Percentiles rank a stretch among this genome's conserved stretches.
These are phyloP conservation scores for Floccularia luteovirens DNA, from an alignment of 768 basidiomycete species.

Conservation along the genomic window DNA sequence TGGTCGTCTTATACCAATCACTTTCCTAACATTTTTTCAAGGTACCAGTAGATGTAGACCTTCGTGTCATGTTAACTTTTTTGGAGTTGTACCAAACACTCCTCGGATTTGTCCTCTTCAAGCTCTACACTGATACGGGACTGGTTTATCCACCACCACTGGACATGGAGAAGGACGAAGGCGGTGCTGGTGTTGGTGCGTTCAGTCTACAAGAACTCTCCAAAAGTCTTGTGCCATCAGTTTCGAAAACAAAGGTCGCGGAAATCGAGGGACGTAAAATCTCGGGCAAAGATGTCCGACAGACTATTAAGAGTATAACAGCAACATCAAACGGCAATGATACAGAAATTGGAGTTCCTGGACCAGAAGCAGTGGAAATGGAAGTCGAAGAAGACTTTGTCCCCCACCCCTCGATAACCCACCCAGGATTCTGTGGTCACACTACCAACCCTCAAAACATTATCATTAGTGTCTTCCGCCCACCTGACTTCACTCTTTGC, in stretches of 20 bases:
- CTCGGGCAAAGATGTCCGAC: conserved; percentile 46
- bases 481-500: conserved; percentile 63
- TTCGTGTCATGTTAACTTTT: conserved; percentile 97
- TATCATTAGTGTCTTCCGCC: conserved; percentile 54
- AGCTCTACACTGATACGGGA: conserved; percentile 92
- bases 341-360: conserved; percentile 29
- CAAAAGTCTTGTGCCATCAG: conserved; percentile 19
- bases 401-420: conserved; percentile 44
- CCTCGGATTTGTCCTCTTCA: conserved; percentile 93
- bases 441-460: conserved; percentile 63
- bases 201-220: conserved; percentile 61
- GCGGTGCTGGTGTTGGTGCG: conserved; percentile 82
- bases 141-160: conserved; percentile 94
- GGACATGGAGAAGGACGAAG: conserved; percentile 76
- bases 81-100: conserved; percentile 96
- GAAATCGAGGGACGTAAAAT: conserved; percentile 34
- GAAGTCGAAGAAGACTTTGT: conserved; percentile 65
- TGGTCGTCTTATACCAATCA: conserved; percentile 2
- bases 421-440: conserved; percentile 33
- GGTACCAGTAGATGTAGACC: conserved; percentile 94
- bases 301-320: conserved; percentile 52
- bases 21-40: conserved; percentile 20
- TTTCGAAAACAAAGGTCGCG: conserved; percentile 41
- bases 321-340: conserved; percentile 18
- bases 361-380: conserved; percentile 20